Conservation (phyloP, 148 eudicot genomes). For the Camellia lanceoleosa region DNA sequence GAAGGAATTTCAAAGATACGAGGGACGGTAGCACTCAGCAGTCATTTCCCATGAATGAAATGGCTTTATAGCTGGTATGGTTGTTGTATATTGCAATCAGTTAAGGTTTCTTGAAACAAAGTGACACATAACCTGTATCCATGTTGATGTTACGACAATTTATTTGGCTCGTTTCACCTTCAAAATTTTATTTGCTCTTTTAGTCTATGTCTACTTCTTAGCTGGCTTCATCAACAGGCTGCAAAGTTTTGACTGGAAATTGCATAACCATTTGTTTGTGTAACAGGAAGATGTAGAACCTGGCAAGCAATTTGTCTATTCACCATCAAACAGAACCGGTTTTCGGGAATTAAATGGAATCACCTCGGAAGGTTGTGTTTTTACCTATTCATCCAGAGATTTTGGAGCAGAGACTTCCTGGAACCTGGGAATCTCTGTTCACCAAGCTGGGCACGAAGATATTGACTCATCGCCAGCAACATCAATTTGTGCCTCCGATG, state of each 20-base stretch:
- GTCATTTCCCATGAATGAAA: not conserved
- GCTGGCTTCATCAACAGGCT: not conserved
- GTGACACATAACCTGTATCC: not conserved
- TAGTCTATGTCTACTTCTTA: not conserved
- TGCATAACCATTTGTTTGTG: not conserved
- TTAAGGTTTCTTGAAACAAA: not conserved
- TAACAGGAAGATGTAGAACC: conserved; percentile 53
- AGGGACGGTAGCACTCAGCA: not conserved
- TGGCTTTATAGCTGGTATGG: not conserved
- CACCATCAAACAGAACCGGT: conserved; percentile 25
- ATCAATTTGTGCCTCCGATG: conserved; percentile 25
- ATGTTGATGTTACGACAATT: not conserved
- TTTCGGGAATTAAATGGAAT: conserved; percentile 30
- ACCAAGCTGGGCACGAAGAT: conserved; percentile 29
- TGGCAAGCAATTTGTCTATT: conserved; percentile 26
- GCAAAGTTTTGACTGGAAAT: not conserved
- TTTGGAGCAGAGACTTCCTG: conserved; percentile 29
- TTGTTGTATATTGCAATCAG: not conserved
- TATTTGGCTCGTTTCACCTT: not conserved
- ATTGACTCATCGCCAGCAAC: conserved; percentile 27
- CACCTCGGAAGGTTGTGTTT: conserved; percentile 26
- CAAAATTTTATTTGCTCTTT: not conserved
- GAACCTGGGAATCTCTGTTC: conserved; percentile 18
- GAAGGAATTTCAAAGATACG: not conserved
- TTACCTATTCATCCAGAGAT: conserved; percentile 34